Conservation (phyloP, 2,329 filamentous ascomycete species). For the Arthrobotrys iridis region DNA sequence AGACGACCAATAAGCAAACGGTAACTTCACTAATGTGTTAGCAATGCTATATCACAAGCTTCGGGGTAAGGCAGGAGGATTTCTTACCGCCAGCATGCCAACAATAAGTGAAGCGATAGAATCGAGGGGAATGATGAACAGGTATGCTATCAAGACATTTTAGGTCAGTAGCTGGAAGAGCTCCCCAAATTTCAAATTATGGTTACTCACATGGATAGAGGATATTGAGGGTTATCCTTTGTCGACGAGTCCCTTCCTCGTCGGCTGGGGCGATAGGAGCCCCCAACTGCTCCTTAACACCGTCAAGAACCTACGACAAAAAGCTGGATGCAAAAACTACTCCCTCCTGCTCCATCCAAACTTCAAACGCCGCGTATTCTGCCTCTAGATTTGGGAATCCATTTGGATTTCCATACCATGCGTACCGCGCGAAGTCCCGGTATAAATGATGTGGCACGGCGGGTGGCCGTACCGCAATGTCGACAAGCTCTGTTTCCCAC, state of each 20-base stretch:
- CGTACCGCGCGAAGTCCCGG: not conserved
- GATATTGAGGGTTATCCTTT: not conserved
- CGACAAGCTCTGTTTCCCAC: not conserved
- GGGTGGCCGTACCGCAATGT: not conserved
- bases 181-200: too few species aligned
- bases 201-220: not conserved
- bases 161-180: too few species aligned
- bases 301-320: not conserved
- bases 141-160: too few species aligned
- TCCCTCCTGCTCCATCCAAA: too few species aligned
- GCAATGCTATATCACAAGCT: too few species aligned
- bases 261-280: conserved; percentile 6
- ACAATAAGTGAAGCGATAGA: too few species aligned
- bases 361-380: not conserved
- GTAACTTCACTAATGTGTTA: too few species aligned
- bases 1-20: too few species aligned
- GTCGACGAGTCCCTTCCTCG: not conserved
- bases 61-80: too few species aligned
- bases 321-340: not conserved
- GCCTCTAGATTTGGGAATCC: not conserved
- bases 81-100: too few species aligned
- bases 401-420: not conserved
- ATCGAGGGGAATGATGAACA: too few species aligned
- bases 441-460: not conserved
- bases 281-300: not conserved